Evolutionary conservation across 805 yeast genomes (phyloP).

Genomic region (Gaillardinia entomophila): DNA sequence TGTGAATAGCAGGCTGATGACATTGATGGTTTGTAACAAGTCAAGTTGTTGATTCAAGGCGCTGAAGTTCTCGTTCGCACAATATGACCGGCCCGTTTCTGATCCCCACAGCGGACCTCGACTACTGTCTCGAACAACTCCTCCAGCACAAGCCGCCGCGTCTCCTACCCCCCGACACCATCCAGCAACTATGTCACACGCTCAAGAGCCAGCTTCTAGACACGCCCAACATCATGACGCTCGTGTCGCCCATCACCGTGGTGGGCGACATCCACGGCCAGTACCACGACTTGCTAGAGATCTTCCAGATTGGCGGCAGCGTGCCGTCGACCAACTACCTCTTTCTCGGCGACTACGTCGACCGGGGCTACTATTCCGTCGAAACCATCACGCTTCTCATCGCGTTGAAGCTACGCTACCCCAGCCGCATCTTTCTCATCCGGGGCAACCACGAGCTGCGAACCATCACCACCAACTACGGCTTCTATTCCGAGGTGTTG

Average conservation of each 20-base stretch:
- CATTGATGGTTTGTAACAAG: neutral
- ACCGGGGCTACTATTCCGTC: slow-evolving; percentile 87
- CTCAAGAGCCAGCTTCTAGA: slow-evolving; percentile 73
- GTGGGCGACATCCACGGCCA: slow-evolving; percentile 99
- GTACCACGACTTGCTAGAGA: slow-evolving; percentile 87
- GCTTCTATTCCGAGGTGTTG: slow-evolving; percentile 91
- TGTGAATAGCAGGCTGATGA: neutral
- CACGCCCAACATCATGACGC: slow-evolving; percentile 83
- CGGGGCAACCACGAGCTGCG: slow-evolving; percentile 97
- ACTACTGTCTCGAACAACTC: slow-evolving; percentile 37
- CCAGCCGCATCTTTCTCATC: slow-evolving; percentile 71
- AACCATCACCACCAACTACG: slow-evolving; percentile 95
- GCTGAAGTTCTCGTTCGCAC: neutral
- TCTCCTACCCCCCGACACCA: slow-evolving; percentile 34
- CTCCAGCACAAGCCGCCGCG: slow-evolving; percentile 37
- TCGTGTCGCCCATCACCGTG: slow-evolving; percentile 83
- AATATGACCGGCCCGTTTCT: slow-evolving; percentile 27
- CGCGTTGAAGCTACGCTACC: slow-evolving; percentile 81
- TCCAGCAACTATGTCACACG: slow-evolving; percentile 27
- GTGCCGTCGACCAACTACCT: slow-evolving; percentile 92
- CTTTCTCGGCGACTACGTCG: slow-evolving; percentile 94
- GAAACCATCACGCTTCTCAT: slow-evolving; percentile 86
- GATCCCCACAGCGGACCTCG: slow-evolving; percentile 32
- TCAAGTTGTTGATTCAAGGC: no score
- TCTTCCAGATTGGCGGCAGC: slow-evolving; percentile 87